Base-by-base conservation (phyloP, 495 filamentous ascomycete species). In the Hypoxylon lenormandii region DNA sequence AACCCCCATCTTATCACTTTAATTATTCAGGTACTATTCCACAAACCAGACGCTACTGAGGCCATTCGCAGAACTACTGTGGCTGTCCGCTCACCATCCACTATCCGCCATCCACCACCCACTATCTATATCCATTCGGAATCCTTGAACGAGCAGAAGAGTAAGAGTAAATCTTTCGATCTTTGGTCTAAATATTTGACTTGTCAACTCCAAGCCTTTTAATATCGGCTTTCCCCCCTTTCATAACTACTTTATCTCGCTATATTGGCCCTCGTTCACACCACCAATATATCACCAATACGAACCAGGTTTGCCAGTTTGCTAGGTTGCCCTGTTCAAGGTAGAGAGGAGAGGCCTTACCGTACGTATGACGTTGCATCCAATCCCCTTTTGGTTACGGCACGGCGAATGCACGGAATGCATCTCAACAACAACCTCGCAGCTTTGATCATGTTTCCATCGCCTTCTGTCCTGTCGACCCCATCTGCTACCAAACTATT, bases 341-440 rank as follows among this genome's bases (percentile, higher is more conserved):
- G 13, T 16, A 42, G 38, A 42, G 15, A 16, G 11, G 37, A 13
- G n/a, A 6, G 15, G 15, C 16, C 6, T 49, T 45, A 37, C 58
- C 26, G 60, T 57, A 71, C 62, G 68, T 71, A 71, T 71, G 68
- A 71, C 68, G 68, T 71, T 71, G 53, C 68, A 71, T 71, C 23
- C 12, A 10, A 42, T 62, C 62, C 60, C 68, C 42, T 71, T 66
- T 66, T 22, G 68, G 57, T 56, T 63, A 70, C 58, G 18, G 51
- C 33, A 62, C 23, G 11, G 55, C 52, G 36, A 60, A 33, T 36
- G 30, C 50, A 49, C 46, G 22, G 42, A 45, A 58, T 71, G 62
- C 62, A 71, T 40, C 52, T 49, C 11, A 61, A 59, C 50, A 16
- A 51, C 56, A 65, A 26, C 51, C 55, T 49, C 50, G 60, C 60